Evolutionary conservation across 1,284 basidiomycete species (phyloP).

Genomic region (Marasmius tenuissimus): DNA sequence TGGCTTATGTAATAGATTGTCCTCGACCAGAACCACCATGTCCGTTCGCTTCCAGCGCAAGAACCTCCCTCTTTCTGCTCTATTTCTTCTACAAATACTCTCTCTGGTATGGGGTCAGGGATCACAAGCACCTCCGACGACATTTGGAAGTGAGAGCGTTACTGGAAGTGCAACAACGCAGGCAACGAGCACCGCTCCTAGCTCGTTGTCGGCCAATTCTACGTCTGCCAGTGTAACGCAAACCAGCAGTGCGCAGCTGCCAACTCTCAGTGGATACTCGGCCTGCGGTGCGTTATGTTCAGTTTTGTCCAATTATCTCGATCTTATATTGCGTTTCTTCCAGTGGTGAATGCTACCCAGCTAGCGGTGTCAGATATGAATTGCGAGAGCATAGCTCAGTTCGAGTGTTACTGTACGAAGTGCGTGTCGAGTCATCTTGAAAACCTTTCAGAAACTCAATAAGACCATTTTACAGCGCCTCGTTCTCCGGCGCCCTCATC

Average conservation of each 20-base stretch:
- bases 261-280: conserved; percentile 29
- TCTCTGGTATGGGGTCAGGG: conserved; percentile 3
- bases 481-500: conserved; percentile 29
- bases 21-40: not conserved
- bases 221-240: not conserved
- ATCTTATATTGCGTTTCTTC: not conserved
- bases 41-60: not conserved
- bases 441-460: not conserved
- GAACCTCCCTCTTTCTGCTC: conserved; percentile 2
- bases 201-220: not conserved
- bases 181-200: not conserved
- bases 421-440: conserved; percentile 17
- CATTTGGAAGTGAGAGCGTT: conserved; percentile 2
- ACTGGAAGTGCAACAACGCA: conserved; percentile 7
- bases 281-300: conserved; percentile 27
- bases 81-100: not conserved
- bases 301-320: not conserved
- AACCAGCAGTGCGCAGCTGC: conserved; percentile 26
- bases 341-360: conserved; percentile 38
- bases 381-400: conserved; percentile 36
- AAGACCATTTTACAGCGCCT: conserved; percentile 17
- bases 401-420: conserved; percentile 42
- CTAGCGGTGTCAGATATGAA: conserved; percentile 28
- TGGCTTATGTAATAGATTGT: not conserved
- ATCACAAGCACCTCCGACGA: conserved; percentile 11